Evolutionary conservation across 2,329 filamentous ascomycete genomes (phyloP), one percentile per base, ranked within the genome.

Genomic region (Helotiales sp.): DNA sequence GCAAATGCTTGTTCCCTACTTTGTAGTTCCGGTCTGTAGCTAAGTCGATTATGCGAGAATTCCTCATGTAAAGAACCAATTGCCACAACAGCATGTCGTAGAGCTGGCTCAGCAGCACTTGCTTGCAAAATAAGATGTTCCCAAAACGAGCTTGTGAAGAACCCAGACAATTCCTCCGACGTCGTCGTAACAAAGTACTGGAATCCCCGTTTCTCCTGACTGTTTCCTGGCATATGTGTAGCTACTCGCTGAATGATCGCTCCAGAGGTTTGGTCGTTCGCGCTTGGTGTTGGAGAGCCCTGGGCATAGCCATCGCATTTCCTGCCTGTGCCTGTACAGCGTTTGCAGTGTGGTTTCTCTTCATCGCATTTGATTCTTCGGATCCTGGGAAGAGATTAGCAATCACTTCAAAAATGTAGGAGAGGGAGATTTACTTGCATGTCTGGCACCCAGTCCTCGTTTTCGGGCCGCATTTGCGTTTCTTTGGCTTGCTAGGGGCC

Each of bases 61-160:
- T 69, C 60, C 44, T 70, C 68, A 36, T 69, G 68, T 7, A 70
- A 51, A 42, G 66, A 49, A 3, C 65, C 67, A 44, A 70, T 69
- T 5, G 67, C 68, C 50, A 70, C 65, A 13, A 70, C 62, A 1
- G 67, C 64, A 64, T 70, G 66, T 12, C 67, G 57, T 22, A 71
- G 54, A 53, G 67, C 59, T 12, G 66, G 63, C 15, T 71, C 64
- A 9, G 36, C 47, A 22, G 52, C 34, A 51, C 66, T 63, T 19
- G 63, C 67, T 60, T 69, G 66, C 15, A 70, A 56, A 44, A 70
- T 55, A n/a, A 67, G 58, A 36, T 58, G 50, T 30, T 66, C 61
- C 67, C 68, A 71, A 46, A 69, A 70, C 3, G 57, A 60, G 17
- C 53, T 47, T 1, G 63, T 52, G 47, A 66, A 71, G 47, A 67